Conservation (phyloP, 371 early-diverging fungal genomes). For the Basidiobolus meristosporus region DNA sequence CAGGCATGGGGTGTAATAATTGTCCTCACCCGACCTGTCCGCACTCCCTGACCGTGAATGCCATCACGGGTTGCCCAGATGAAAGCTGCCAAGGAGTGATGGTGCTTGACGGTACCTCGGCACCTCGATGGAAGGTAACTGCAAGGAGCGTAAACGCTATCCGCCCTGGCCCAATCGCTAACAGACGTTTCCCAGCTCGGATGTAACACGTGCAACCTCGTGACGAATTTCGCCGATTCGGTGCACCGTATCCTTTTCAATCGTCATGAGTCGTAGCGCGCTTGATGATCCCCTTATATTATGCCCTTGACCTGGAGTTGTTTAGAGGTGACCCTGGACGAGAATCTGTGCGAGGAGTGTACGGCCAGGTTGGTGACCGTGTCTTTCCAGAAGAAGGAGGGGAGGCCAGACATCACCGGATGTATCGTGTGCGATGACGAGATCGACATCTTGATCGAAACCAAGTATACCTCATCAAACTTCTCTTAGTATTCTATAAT, state of each 20-base stretch:
- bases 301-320: not conserved
- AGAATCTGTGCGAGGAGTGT: constrained; percentile 17
- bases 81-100: constrained; percentile 18
- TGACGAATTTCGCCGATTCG: not conserved
- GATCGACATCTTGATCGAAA: constrained; percentile 15
- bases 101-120: constrained; percentile 25
- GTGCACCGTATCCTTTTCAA: not conserved
- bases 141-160: constrained; percentile 25
- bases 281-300: not conserved
- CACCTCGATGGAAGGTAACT: constrained; percentile 25
- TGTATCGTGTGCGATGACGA: constrained; percentile 28
- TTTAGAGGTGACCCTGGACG: constrained; percentile 12
- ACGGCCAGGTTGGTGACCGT: constrained; percentile 15
- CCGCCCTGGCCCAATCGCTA: constrained; percentile 20
- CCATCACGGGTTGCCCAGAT: constrained; percentile 21
- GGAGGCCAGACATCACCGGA: constrained; percentile 11
- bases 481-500: too few species aligned
- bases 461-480: constrained; percentile 7
- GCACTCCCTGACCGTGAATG: constrained; percentile 21
- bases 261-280: not conserved
- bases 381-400: constrained; percentile 23
- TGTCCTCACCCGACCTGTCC: constrained; percentile 24
- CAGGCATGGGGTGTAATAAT: constrained; percentile 24
- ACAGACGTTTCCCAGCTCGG: constrained; percentile 9
- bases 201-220: not conserved